Percentiles rank a stretch among this genome's conserved stretches.
phyloP scores from a whole-genome alignment of 148 eudicot genomes.

The Rhododendron griersonianum region DNA sequence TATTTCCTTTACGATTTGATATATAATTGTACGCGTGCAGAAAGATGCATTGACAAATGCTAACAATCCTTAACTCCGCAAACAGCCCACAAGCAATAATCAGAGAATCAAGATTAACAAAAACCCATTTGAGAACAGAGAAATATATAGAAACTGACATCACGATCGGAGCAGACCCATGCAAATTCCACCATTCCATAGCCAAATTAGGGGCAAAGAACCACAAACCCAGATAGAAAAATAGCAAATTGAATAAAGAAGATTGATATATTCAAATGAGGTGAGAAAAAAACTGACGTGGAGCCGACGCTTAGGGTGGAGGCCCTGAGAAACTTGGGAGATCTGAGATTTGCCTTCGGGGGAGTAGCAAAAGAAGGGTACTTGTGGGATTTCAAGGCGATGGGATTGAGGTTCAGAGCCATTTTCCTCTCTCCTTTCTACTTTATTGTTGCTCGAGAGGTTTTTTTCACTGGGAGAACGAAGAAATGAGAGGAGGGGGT shows the following conservation, averaged over 20 bases:
- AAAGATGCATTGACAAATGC: not conserved
- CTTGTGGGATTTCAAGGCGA: conserved; percentile 23
- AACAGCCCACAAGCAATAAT: not conserved
- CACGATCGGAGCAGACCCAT: not conserved
- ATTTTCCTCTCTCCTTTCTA: conserved; percentile 16
- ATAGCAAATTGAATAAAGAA: not conserved
- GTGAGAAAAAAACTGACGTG: conserved; percentile 19
- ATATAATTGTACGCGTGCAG: not conserved
- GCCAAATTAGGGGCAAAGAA: not conserved
- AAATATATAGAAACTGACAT: not conserved
- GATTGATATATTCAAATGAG: not conserved
- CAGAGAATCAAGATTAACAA: not conserved
- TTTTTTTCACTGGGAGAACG: not conserved
- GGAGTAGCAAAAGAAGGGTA: conserved; percentile 24
- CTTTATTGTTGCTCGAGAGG: conserved; percentile 1
- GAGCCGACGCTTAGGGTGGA: conserved; percentile 34
- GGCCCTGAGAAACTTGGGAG: conserved; percentile 38
- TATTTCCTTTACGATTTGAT: not conserved
- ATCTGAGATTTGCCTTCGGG: conserved; percentile 22
- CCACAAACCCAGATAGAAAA: not conserved
- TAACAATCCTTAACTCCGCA: not conserved
- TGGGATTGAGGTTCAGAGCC: conserved; percentile 34
- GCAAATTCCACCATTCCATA: not conserved
- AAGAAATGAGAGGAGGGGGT: not conserved
- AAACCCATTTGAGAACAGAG: not conserved